Evolutionary conservation across 2,329 filamentous ascomycete genomes (phyloP).

Genomic region (Venturia pyrina): DNA sequence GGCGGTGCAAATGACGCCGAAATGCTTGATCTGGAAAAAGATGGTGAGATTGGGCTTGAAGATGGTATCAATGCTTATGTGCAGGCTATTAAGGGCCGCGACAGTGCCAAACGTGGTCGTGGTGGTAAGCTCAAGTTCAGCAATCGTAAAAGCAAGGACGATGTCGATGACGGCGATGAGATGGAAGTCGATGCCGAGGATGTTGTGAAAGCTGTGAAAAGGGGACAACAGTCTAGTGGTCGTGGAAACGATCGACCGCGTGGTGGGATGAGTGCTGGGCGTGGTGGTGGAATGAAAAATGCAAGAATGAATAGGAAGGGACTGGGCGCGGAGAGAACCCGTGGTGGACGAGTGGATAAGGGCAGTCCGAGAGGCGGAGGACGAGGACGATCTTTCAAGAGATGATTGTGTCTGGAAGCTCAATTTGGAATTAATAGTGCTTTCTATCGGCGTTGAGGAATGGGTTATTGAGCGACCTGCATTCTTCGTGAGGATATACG

Average conservation of each 20-base stretch:
- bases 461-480: neutral
- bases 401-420: neutral
- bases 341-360: constrained; percentile 1
- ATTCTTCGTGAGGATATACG: neutral
- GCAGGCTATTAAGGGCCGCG: constrained; percentile 48
- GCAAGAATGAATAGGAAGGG: constrained; percentile 13
- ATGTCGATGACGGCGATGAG: constrained; percentile 34
- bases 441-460: neutral
- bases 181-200: constrained; percentile 24
- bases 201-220: constrained; percentile 11
- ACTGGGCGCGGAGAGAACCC: constrained; percentile 10
- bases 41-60: constrained; percentile 40
- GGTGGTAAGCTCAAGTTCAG: constrained; percentile 52
- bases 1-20: constrained; percentile 40
- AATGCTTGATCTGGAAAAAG: constrained; percentile 48
- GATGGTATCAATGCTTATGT: constrained; percentile 51
- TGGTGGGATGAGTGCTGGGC: constrained; percentile 4
- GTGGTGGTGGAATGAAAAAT: constrained; percentile 13
- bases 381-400: neutral
- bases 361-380: neutral
- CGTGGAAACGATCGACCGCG: neutral
- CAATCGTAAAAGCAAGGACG: constrained; percentile 34
- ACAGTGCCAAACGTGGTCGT: constrained; percentile 48
- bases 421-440: neutral
- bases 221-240: neutral